These are phyloP conservation scores for Lizonia empirigonia DNA, from an alignment of 2,329 filamentous ascomycete genomes.

Conservation along the genomic window DNA sequence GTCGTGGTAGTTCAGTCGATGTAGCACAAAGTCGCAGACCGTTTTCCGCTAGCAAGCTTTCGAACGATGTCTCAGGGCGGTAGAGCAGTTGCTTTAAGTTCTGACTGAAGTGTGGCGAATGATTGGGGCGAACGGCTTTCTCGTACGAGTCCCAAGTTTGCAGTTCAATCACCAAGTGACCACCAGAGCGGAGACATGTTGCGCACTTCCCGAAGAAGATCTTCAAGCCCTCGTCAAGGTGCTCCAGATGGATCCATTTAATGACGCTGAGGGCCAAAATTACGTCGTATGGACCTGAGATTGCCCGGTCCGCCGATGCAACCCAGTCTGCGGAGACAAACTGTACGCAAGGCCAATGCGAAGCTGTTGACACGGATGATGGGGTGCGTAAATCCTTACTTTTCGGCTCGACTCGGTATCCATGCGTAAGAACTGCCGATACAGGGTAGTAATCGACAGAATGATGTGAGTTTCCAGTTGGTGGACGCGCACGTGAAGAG, in stretches of 20 bases:
- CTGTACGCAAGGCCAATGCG: conserved; percentile 34
- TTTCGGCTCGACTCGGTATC: conserved; percentile 38
- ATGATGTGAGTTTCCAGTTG: conserved; percentile 19
- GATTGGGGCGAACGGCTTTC: conserved; percentile 41
- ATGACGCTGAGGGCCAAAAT: conserved; percentile 49
- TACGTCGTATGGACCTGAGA: conserved; percentile 39
- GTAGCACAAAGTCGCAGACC: conserved; percentile 36
- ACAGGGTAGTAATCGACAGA: conserved; percentile 45
- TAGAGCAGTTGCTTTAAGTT: conserved; percentile 33
- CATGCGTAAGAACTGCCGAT: conserved; percentile 43
- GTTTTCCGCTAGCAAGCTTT: conserved; percentile 34
- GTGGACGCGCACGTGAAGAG: conserved; percentile 42
- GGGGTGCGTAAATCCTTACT: conserved; percentile 18
- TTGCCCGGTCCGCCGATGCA: conserved; percentile 30
- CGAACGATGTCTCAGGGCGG: conserved; percentile 45
- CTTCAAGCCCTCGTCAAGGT: conserved; percentile 41
- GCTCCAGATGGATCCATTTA: conserved; percentile 49
- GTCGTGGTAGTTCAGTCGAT: conserved; percentile 39
- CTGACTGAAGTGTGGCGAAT: conserved; percentile 41
- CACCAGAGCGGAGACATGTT: conserved; percentile 34
- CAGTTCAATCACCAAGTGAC: conserved; percentile 43
- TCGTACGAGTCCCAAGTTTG: conserved; percentile 47
- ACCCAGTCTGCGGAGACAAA: conserved; percentile 46
- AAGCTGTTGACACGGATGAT: conserved; percentile 21
- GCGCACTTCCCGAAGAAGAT: conserved; percentile 44